A percentile compares a stretch with the other conserved stretches of the same genome.
phyloP scores from a whole-genome alignment of 2,329 filamentous ascomycete species.

The Rutstroemia sydowiana region DNA sequence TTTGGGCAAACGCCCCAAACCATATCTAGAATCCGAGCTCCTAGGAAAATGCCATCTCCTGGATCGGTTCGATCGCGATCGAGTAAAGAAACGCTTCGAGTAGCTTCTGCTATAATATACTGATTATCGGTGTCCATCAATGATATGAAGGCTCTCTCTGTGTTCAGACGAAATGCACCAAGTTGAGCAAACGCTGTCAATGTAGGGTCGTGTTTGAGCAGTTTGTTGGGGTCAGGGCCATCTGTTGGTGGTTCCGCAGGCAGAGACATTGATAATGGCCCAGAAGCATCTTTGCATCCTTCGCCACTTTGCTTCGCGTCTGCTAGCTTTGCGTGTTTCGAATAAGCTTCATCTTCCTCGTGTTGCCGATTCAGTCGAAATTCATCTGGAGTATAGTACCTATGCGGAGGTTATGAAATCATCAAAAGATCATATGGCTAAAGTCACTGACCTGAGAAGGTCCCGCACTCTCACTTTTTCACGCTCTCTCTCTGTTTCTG shows the following conservation, averaged over 20 bases:
- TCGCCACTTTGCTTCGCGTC: neutral
- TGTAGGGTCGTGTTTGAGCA: conserved; percentile 31
- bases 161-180: conserved; percentile 38
- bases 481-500: neutral
- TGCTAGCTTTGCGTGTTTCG: neutral
- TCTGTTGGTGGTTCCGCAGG: neutral
- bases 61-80: neutral
- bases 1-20: conserved; percentile 20
- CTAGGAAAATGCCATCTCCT: conserved; percentile 19
- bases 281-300: neutral
- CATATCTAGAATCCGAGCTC: conserved; percentile 13
- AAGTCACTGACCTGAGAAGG: neutral
- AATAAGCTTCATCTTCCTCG: neutral
- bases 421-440: neutral
- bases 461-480: conserved; percentile 9
- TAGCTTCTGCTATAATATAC: conserved; percentile 23
- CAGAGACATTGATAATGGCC: neutral
- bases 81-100: conserved; percentile 15
- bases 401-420: neutral
- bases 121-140: conserved; percentile 20
- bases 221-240: conserved; percentile 1
- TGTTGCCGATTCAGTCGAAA: neutral
- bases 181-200: conserved; percentile 41
- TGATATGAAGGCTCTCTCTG: conserved; percentile 40
- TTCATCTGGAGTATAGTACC: conserved; percentile 10